phyloP scores from a whole-genome alignment of 2,329 filamentous ascomycete genomes.

The Fusarium sp. region DNA sequence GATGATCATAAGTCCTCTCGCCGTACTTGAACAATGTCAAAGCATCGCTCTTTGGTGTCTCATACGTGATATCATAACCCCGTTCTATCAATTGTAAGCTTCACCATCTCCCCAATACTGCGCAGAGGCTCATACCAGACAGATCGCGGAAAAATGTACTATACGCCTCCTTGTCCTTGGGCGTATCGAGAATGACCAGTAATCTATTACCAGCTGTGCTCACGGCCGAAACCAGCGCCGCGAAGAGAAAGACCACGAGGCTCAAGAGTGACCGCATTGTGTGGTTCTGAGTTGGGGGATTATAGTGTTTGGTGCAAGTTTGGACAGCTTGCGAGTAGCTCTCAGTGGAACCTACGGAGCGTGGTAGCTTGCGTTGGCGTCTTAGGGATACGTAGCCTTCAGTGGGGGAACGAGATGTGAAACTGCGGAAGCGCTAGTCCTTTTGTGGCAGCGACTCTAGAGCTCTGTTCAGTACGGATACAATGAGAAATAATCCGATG shows the following conservation, averaged over 20 bases:
- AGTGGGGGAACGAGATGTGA: conserved; percentile 16
- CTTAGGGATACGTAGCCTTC: conserved; percentile 54
- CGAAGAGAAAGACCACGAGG: conserved; percentile 73
- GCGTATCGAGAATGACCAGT: conserved; percentile 87
- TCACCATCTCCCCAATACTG: neutral
- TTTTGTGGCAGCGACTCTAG: neutral
- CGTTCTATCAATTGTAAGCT: conserved; percentile 67
- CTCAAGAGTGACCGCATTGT: conserved; percentile 80
- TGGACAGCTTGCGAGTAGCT: conserved; percentile 43
- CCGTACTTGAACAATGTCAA: conserved; percentile 86
- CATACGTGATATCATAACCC: conserved; percentile 82
- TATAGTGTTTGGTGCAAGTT: conserved; percentile 30
- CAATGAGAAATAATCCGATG: conserved; percentile 40
- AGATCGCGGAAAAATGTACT: conserved; percentile 82
- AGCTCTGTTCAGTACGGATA: neutral
- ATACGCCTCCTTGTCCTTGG: conserved; percentile 82
- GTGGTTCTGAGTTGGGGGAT: conserved; percentile 20
- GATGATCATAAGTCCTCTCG: conserved; percentile 89
- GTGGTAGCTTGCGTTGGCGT: conserved; percentile 42
- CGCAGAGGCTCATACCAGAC: conserved; percentile 60
- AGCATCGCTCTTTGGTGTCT: conserved; percentile 83
- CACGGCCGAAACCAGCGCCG: conserved; percentile 75
- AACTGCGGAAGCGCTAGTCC: conserved; percentile 21
- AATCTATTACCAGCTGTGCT: conserved; percentile 84
- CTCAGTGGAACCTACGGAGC: conserved; percentile 18